Evolutionary conservation across 2,329 filamentous ascomycete genomes (phyloP), one percentile per base, ranked within the genome.

Genomic region (Arthrobotrys musiformis): DNA sequence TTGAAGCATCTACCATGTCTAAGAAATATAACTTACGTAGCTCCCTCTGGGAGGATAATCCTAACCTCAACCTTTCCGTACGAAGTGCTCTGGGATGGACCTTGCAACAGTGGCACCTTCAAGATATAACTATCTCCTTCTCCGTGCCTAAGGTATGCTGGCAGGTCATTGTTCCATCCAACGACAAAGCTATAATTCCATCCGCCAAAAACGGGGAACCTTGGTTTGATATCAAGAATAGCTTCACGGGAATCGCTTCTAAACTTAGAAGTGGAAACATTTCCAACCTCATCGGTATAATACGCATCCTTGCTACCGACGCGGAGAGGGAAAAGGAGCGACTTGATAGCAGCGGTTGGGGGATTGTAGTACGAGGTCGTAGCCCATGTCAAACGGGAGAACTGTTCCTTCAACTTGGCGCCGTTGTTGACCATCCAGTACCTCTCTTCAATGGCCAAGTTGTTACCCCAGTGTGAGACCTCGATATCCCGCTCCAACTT

Each of bases 121-220:
- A 99, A 87, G 8, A 97, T 88, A 82, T 93, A 97, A n/a, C 89
- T 88, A 75, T 93, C 89, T 26, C 87, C 87, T 80, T 86, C 89
- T 24, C 86, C 82, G 81, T 86, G 87, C 81, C 93, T 90, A 79
- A 99, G 83, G 83, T 92, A 95, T 70, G 88, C 89, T 81, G 89
- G 89, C 28, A 96, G 87, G 80, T 97, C 90, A 63, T 92, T 90
- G 85, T 98, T 96, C 95, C 95, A 99, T 80, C 95, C 95, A 70
- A 98, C 90, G 74, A 92, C 93, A 86, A 98, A 99, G 79, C 92
- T 95, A 85, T 97, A 98, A 84, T 97, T 97, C 95, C 95, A 99
- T 77, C 93, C 93, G 76, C 95, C 95, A 81, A 97, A 99, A 24
- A 99, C 84, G n/a, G 95, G 95, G 84, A 97, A 99, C 63, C 95